Base-by-base conservation (phyloP, 2,329 filamentous ascomycete species). In the Sphaerulina musiva region DNA sequence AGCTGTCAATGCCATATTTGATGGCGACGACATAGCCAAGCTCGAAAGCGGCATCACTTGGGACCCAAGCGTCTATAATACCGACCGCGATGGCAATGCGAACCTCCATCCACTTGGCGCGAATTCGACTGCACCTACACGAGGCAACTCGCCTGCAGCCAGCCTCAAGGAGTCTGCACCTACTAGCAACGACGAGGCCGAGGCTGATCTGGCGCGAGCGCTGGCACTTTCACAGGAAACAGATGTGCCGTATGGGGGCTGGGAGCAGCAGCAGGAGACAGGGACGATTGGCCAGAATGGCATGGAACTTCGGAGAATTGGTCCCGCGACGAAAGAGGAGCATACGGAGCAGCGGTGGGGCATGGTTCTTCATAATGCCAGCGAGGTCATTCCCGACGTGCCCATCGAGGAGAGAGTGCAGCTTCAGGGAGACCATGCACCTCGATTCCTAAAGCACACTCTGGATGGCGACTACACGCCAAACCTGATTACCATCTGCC, bases 401-500 rank as follows among this genome's bases (percentile, higher is more conserved):
- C 78, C 81, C 60, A 54, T 61, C 6, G 59, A 62, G 31, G 59
- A 64, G 14, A 51, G 63, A 11, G 52, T 59, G 23, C 72, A 78
- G 38, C 74, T 78, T 50, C 75, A 72, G 63, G 74, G 77, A 55
- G 66, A 72, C 17, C 62, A 70, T 4, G 73, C 70, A 34, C 82
- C 81, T 11, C 76, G 76, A 12, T 80, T 84, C 54, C 69, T 85
- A 48, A 81, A 82, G 54, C 80, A 79, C 12, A 70, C 78, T 2
- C 72, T 76, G 10, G 73, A 75, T 42, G 73, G 71, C 41, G 73
- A 79, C 54, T 80, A 80, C 61, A 69, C 83, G n/a, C 76, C 79
- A 29, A 77, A 77, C 3, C 69, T 84, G 17, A 63, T 85, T 42
- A 82, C 80, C 4, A 83, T 85, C 54, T 73, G 82, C n/a, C 80